Conservation (phyloP, 257 asterid genomes). For the Lycium barbarum region DNA sequence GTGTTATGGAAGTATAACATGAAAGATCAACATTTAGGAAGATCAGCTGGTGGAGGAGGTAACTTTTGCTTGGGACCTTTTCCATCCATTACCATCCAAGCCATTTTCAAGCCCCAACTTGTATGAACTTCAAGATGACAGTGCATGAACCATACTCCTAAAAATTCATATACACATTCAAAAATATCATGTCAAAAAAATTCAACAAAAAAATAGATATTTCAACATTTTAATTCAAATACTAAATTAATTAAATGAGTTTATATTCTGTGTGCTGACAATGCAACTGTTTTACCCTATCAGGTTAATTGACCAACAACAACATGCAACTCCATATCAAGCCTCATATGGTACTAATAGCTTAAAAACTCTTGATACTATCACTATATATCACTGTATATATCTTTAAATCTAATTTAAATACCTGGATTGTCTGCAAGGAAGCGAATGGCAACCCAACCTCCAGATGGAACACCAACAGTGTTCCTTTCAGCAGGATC, state of each 20-base stretch:
- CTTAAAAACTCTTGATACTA: neutral
- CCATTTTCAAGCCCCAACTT: slow-evolving; percentile 81
- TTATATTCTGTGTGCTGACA: neutral
- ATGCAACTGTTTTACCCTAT: neutral
- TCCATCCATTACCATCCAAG: slow-evolving; percentile 72
- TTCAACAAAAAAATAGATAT: slow-evolving; percentile 8
- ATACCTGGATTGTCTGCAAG: slow-evolving; percentile 75
- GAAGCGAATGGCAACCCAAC: slow-evolving; percentile 73
- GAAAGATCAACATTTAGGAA: slow-evolving; percentile 64
- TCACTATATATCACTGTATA: neutral
- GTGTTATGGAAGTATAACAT: too few relatives aligned
- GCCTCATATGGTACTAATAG: neutral
- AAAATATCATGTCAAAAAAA: neutral
- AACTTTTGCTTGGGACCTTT: slow-evolving; percentile 58
- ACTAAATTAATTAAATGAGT: neutral
- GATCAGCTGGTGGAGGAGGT: slow-evolving; percentile 75
- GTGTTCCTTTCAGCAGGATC: slow-evolving; percentile 77
- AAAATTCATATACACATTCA: neutral
- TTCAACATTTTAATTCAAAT: neutral
- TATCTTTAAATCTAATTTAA: neutral
- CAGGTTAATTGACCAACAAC: neutral
- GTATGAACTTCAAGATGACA: slow-evolving; percentile 80
- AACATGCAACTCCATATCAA: neutral
- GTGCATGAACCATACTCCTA: slow-evolving; percentile 80
- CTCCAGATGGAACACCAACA: slow-evolving; percentile 66